Conservation (phyloP, 2,329 filamentous ascomycete species). For the Cercospora zeae-maydis region DNA sequence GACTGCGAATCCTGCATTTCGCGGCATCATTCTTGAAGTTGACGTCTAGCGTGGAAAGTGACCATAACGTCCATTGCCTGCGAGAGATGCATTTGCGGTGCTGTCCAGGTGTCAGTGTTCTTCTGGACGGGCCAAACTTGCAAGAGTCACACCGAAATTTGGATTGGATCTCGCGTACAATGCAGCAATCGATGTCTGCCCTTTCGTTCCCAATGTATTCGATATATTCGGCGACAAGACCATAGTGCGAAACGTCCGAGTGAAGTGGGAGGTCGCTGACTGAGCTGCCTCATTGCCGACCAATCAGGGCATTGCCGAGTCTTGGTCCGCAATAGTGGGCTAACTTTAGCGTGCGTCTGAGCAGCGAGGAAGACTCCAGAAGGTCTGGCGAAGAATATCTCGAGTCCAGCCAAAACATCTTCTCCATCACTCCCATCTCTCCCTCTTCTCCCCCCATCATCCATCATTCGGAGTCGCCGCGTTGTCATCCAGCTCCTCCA, state of each 20-base stretch:
- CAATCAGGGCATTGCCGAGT: constrained; percentile 3
- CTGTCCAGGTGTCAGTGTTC: neutral
- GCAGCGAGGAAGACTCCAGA: neutral
- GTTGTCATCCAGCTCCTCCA: constrained; percentile 13
- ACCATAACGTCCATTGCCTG: neutral
- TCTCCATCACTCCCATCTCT: neutral
- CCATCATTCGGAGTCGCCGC: constrained; percentile 14
- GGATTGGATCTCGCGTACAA: neutral
- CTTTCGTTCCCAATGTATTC: neutral
- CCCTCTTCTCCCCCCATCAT: constrained; percentile 1
- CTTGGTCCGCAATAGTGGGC: neutral
- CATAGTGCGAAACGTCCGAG: neutral
- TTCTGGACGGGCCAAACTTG: neutral
- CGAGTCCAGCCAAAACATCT: neutral
- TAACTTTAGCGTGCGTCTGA: neutral
- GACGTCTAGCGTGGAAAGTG: neutral
- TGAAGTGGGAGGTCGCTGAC: neutral
- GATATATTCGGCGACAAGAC: no score
- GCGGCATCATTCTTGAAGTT: neutral
- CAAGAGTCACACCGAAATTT: neutral
- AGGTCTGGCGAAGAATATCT: neutral
- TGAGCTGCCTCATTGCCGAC: neutral
- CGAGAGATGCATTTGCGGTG: neutral
- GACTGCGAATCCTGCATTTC: neutral
- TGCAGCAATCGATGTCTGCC: neutral